phyloP scores from a whole-genome alignment of 2,329 filamentous ascomycete genomes.

The Fonsecaea monophora region DNA sequence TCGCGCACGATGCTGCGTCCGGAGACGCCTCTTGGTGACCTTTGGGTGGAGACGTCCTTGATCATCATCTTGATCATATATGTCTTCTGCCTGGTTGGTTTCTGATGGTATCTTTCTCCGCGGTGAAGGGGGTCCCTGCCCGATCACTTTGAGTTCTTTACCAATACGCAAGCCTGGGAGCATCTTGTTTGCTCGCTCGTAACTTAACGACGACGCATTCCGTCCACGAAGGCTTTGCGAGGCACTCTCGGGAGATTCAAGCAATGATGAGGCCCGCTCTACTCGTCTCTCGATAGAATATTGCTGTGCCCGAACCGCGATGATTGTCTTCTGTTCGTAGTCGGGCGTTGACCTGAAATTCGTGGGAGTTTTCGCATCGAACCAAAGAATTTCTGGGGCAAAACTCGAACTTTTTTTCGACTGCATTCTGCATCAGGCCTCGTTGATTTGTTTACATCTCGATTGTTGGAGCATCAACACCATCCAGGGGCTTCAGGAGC shows the following conservation, averaged over 20 bases:
- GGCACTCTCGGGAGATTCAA: background rate
- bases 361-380: background rate
- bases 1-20: background rate
- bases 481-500: background rate
- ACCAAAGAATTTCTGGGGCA: constrained; percentile 5
- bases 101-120: background rate
- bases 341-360: background rate
- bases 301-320: constrained; percentile 3
- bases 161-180: background rate
- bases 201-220: background rate
- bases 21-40: background rate
- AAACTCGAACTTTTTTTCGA: background rate
- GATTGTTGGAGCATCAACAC: background rate
- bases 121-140: background rate
- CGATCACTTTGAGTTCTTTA: background rate
- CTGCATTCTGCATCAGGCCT: background rate
- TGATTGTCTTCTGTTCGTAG: background rate
- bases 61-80: background rate
- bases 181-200: background rate
- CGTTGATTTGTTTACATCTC: background rate
- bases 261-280: background rate
- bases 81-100: background rate
- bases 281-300: background rate
- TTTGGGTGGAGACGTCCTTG: background rate
- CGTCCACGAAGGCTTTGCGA: background rate